Conservation (phyloP, 2,329 filamentous ascomycete species). For the Botrytis tulipae region DNA sequence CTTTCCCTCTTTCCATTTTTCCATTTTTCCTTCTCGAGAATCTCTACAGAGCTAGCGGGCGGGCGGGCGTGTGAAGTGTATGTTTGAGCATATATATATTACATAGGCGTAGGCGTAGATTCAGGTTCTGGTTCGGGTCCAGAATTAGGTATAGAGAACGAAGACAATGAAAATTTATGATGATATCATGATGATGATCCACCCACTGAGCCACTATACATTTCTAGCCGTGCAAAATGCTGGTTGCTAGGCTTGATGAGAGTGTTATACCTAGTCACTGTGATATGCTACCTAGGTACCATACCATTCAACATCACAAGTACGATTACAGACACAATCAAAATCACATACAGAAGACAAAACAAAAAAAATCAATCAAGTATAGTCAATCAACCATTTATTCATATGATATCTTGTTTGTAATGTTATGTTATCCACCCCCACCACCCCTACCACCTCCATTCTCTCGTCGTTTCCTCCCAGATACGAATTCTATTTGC, state of each 20-base stretch:
- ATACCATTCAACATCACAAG: neutral
- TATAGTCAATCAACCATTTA: conserved; percentile 3
- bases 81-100: neutral
- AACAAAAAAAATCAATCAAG: neutral
- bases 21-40: neutral
- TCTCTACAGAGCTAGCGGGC: neutral
- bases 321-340: neutral
- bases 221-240: neutral
- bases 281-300: neutral
- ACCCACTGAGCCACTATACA: no score
- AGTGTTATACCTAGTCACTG: neutral
- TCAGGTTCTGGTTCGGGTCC: no score
- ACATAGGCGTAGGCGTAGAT: neutral
- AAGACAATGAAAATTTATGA: neutral
- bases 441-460: neutral
- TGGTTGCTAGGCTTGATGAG: neutral
- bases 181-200: neutral
- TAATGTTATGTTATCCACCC: conserved; percentile 5
- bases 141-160: neutral
- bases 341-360: neutral
- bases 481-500: neutral
- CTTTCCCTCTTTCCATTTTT: no score
- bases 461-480: neutral
- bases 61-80: no score
- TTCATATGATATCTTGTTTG: conserved; percentile 13